Conservation (phyloP, 2,329 filamentous ascomycete genomes). For the Hypoxylon sp. region DNA sequence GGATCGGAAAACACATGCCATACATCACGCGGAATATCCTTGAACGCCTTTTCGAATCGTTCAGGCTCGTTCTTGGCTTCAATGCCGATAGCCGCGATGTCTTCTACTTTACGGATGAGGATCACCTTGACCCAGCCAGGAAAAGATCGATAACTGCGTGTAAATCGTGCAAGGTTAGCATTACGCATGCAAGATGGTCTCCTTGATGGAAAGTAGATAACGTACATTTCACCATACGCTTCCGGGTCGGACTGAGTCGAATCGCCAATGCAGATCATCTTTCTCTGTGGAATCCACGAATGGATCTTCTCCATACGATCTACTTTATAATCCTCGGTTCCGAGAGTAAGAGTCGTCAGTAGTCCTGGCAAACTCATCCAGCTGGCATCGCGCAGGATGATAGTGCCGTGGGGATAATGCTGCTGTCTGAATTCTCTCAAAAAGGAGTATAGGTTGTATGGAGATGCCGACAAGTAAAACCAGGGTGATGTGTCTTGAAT, state of each 20-base stretch:
- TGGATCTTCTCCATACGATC: conserved; percentile 82
- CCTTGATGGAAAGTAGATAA: conserved; percentile 18
- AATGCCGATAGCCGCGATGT: conserved; percentile 76
- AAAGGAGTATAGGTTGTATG: conserved; percentile 94
- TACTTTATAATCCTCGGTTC: conserved; percentile 88
- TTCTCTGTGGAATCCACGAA: conserved; percentile 79
- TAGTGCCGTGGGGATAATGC: conserved; percentile 80
- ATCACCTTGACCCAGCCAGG: conserved; percentile 85
- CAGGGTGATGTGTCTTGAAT: conserved; percentile 74
- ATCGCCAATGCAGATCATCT: conserved; percentile 88
- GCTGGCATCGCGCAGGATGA: conserved; percentile 85
- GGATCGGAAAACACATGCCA: conserved; percentile 90
- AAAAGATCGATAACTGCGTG: conserved; percentile 68
- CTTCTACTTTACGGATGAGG: conserved; percentile 84
- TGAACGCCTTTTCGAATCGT: conserved; percentile 86
- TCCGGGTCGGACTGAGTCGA: conserved; percentile 93
- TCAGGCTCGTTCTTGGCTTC: conserved; percentile 77
- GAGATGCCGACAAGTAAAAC: conserved; percentile 94
- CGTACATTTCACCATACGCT: conserved; percentile 83
- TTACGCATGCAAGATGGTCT: neutral
- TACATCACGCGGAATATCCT: conserved; percentile 72
- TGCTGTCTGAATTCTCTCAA: conserved; percentile 77
- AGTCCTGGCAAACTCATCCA: conserved; percentile 88
- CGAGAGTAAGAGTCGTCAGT: conserved; percentile 80
- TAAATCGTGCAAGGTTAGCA: conserved; percentile 24